phyloP scores from a whole-genome alignment of 495 filamentous ascomycete genomes.

The Trypethelium eluteriae region DNA sequence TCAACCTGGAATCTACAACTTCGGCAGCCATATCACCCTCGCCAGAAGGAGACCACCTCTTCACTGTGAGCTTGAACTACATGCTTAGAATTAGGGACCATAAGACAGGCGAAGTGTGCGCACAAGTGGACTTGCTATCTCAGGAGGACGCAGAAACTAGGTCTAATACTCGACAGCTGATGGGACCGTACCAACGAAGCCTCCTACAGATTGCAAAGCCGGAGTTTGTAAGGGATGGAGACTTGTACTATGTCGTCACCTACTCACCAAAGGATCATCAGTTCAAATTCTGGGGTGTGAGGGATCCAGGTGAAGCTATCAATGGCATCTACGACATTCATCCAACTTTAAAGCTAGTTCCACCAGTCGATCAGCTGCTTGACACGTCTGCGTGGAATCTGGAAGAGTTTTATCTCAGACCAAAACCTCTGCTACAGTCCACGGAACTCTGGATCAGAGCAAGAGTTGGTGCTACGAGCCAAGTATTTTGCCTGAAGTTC shows the following conservation, averaged over 20 bases:
- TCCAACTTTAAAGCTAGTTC: conserved; percentile 52
- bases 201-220: conserved; percentile 65
- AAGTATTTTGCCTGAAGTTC: conserved; percentile 51
- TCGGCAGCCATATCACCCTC: conserved; percentile 57
- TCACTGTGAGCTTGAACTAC: conserved; percentile 81
- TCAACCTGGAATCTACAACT: conserved; percentile 57
- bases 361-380: conserved; percentile 54
- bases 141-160: conserved; percentile 44
- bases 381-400: conserved; percentile 61
- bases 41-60: conserved; percentile 61
- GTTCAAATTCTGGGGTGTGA: conserved; percentile 91
- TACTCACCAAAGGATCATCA: conserved; percentile 80
- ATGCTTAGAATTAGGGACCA: conserved; percentile 81
- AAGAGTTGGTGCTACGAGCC: conserved; percentile 73
- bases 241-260: conserved; percentile 67
- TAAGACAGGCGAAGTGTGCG: conserved; percentile 59
- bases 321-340: conserved; percentile 65
- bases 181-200: conserved; percentile 65
- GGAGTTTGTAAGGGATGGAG: conserved; percentile 44
- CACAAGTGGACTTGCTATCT: conserved; percentile 63
- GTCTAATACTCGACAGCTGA: conserved; percentile 51
- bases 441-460: conserved; percentile 78
- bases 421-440: conserved; percentile 43
- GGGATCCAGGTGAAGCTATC: conserved; percentile 52
- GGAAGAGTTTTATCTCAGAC: conserved; percentile 75